phyloP scores from a whole-genome alignment of 208 protist species.

The Balamuthia mandrillaris region DNA sequence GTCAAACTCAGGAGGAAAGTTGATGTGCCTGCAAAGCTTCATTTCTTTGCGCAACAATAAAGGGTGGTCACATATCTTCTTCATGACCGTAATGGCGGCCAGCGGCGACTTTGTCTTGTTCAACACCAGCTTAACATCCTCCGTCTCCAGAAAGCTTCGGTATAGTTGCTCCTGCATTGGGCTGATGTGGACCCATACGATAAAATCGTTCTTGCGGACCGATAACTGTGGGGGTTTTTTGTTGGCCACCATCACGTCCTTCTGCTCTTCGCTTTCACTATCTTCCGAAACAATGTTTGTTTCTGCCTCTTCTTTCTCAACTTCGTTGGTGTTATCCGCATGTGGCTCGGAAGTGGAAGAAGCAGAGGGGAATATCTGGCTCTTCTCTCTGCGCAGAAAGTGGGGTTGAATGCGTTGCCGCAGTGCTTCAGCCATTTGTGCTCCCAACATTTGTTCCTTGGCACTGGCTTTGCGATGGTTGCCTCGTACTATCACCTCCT shows the following conservation, averaged over 20 bases:
- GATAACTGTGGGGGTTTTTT: too few species aligned
- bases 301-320: not conserved
- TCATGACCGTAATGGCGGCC: constrained; percentile 8
- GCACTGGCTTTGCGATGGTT: not conserved
- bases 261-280: too few species aligned
- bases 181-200: constrained; percentile 30
- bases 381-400: constrained; percentile 36
- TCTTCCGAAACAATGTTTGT: not conserved
- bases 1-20: too few species aligned
- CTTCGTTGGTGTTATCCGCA: not conserved
- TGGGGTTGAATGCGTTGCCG: not conserved
- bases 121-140: constrained; percentile 22
- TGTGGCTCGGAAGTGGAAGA: not conserved
- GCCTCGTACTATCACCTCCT: constrained; percentile 12
- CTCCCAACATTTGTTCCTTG: constrained; percentile 23
- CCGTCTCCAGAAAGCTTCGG: constrained; percentile 26
- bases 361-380: constrained; percentile 26
- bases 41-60: constrained; percentile 1
- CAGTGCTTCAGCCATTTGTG: not conserved
- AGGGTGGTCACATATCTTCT: constrained; percentile 37
- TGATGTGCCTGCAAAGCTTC: too few species aligned
- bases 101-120: constrained; percentile 11
- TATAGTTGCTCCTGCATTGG: constrained; percentile 13
- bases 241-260: too few species aligned
- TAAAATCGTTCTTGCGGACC: constrained; percentile 40